A percentile compares a stretch with the other conserved stretches of the same genome.
phyloP scores from a whole-genome alignment of 805 yeast genomes.

The Vanderwaltozyma verrucispora region DNA sequence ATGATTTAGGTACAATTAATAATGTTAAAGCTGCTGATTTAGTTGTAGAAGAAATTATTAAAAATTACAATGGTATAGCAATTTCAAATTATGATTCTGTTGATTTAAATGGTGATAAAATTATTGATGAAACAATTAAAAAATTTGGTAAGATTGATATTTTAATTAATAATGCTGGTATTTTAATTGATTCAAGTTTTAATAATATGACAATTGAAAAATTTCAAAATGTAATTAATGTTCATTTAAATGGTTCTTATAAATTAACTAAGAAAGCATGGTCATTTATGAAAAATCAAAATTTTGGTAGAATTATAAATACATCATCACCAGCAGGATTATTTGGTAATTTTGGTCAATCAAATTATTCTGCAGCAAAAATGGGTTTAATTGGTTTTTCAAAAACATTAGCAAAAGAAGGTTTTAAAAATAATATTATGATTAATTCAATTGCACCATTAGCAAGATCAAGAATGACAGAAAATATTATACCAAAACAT shows the following conservation, averaged over 20 bases:
- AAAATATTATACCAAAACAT: constrained; percentile 76
- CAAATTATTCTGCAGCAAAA: constrained; percentile 92
- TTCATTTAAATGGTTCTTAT: constrained; percentile 85
- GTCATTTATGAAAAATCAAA: constrained; percentile 78
- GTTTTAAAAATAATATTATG: constrained; percentile 68
- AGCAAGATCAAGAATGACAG: constrained; percentile 96
- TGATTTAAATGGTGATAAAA: constrained; percentile 68
- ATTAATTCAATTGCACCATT: constrained; percentile 89
- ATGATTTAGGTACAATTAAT: constrained; percentile 81
- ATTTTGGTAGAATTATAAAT: constrained; percentile 80
- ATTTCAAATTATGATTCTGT: constrained; percentile 93
- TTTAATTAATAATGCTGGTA: constrained; percentile 90
- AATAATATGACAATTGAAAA: constrained; percentile 77
- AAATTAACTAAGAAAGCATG: constrained; percentile 82
- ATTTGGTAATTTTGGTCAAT: constrained; percentile 94
- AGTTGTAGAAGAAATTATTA: constrained; percentile 74
- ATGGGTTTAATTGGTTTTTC: constrained; percentile 83
- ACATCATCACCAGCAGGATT: constrained; percentile 97
- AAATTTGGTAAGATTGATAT: constrained; percentile 83
- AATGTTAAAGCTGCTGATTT: constrained; percentile 66
- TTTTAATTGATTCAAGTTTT: constrained; percentile 77
- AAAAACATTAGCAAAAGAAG: constrained; percentile 93
- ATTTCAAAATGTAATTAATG: constrained; percentile 70
- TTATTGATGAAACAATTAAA: constrained; percentile 76
- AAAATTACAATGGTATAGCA: constrained; percentile 65